Conservation (phyloP, 108 stramenopile species). For the Skeletonema menzelii region DNA sequence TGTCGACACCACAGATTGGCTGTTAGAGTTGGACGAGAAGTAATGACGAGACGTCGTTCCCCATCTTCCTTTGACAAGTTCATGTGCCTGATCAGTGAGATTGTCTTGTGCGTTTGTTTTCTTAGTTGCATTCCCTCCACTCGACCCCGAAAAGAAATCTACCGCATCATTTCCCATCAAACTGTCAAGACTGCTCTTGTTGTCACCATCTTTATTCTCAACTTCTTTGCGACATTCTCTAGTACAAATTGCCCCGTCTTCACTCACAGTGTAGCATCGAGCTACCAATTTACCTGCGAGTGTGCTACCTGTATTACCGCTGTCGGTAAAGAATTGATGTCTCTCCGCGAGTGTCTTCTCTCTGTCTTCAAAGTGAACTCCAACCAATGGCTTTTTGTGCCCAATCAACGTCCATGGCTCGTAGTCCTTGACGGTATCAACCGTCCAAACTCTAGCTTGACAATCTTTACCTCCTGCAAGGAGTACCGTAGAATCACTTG, state of each 20-base stretch:
- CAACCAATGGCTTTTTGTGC: slow-evolving; percentile 79
- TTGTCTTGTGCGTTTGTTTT: background rate
- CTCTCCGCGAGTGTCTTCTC: slow-evolving; percentile 40
- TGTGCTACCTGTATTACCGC: slow-evolving; percentile 37
- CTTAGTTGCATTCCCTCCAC: slow-evolving; percentile 14
- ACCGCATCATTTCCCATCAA: slow-evolving; percentile 69
- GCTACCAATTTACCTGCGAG: slow-evolving; percentile 46
- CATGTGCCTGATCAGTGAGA: slow-evolving; percentile 55
- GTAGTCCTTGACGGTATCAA: slow-evolving; percentile 78
- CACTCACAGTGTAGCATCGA: slow-evolving; percentile 77
- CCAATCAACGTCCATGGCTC: slow-evolving; percentile 84
- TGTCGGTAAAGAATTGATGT: slow-evolving; percentile 38
- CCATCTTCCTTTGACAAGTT: slow-evolving; percentile 68
- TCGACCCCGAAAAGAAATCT: slow-evolving; percentile 71
- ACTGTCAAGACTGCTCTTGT: slow-evolving; percentile 41
- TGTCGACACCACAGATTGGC: slow-evolving; percentile 52
- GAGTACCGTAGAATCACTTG: slow-evolving; percentile 82
- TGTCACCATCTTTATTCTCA: slow-evolving; percentile 41
- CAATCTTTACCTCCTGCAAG: slow-evolving; percentile 82
- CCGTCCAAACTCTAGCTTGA: slow-evolving; percentile 89
- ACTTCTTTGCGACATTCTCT: slow-evolving; percentile 72
- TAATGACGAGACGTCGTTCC: slow-evolving; percentile 72
- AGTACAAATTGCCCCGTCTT: slow-evolving; percentile 91
- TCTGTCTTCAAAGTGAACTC: slow-evolving; percentile 66
- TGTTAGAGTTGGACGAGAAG: slow-evolving; percentile 75